phyloP scores from a whole-genome alignment of 2,329 filamentous ascomycete genomes.

The Cladosporium cucumerinum region DNA sequence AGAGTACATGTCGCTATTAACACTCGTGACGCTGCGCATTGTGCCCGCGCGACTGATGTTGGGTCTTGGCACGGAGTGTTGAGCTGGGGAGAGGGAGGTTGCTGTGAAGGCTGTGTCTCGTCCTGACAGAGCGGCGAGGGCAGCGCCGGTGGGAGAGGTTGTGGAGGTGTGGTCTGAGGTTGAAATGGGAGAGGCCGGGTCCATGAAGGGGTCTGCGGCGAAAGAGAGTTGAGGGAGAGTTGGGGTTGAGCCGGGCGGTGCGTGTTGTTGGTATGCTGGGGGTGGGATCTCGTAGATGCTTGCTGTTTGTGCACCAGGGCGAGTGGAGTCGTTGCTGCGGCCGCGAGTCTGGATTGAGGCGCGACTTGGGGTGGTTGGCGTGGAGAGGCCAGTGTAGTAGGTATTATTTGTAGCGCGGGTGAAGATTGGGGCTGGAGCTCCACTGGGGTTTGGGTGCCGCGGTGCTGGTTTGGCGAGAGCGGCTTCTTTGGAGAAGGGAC shows the following conservation, averaged over 20 bases:
- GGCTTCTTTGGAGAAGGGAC: constrained; percentile 7
- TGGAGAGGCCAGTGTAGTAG: constrained; percentile 17
- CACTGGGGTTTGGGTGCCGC: neutral
- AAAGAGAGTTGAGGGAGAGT: constrained; percentile 5
- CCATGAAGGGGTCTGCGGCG: constrained; percentile 8
- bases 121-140: constrained; percentile 5
- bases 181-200: neutral
- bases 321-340: neutral
- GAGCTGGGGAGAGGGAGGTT: neutral
- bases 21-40: constrained; percentile 24
- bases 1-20: constrained; percentile 27
- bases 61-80: neutral
- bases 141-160: neutral
- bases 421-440: constrained; percentile 5
- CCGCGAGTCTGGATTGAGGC: constrained; percentile 8
- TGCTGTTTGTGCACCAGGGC: neutral
- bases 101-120: constrained; percentile 10
- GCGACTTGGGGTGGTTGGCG: constrained; percentile 5
- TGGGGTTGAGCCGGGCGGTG: constrained; percentile 9
- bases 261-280: neutral
- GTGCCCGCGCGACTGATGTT: constrained; percentile 15
- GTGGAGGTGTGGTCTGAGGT: neutral
- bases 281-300: constrained; percentile 10
- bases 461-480: neutral
- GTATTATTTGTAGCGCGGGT: constrained; percentile 5